These are phyloP conservation scores for Jatropha multifida DNA, from an alignment of 441 rosid genomes.

Conservation along the genomic window DNA sequence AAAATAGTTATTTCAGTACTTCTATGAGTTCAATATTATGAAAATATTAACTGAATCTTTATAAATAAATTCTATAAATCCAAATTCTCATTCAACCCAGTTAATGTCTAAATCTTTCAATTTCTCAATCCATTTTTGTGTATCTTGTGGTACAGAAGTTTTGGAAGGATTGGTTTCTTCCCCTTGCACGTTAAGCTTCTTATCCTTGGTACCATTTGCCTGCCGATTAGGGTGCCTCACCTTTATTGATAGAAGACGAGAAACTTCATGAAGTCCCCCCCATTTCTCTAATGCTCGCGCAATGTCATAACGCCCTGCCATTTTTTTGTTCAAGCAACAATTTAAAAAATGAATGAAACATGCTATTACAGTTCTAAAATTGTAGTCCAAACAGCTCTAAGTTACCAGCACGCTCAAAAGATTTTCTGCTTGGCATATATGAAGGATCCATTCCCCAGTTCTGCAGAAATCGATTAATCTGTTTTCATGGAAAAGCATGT, in stretches of 20 bases:
- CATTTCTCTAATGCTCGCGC: constrained; percentile 97
- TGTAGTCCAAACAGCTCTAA: background rate
- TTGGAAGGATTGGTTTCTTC: constrained; percentile 40
- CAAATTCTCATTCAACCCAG: constrained; percentile 57
- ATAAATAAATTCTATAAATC: too few relatives aligned
- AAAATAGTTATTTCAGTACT: too few relatives aligned
- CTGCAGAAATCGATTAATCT: constrained; percentile 75
- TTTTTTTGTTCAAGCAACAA: background rate
- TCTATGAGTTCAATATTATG: too few relatives aligned
- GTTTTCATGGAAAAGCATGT: constrained; percentile 12
- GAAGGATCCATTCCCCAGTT: constrained; percentile 98
- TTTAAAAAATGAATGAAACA: background rate
- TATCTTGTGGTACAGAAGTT: constrained; percentile 60
- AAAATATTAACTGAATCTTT: too few relatives aligned
- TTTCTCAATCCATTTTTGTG: constrained; percentile 70
- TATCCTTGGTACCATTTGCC: constrained; percentile 43
- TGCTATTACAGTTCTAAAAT: background rate
- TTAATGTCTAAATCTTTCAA: constrained; percentile 70
- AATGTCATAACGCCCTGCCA: constrained; percentile 86
- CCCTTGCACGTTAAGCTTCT: constrained; percentile 30
- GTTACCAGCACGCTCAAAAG: constrained; percentile 94
- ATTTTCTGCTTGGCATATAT: constrained; percentile 91
- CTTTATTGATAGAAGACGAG: constrained; percentile 75
- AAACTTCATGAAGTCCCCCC: constrained; percentile 92
- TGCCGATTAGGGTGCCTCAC: constrained; percentile 74